A percentile compares a stretch with the other conserved stretches of the same genome.
phyloP scores from a whole-genome alignment of 2,329 filamentous ascomycete genomes.

The Blastomyces gilchristii region DNA sequence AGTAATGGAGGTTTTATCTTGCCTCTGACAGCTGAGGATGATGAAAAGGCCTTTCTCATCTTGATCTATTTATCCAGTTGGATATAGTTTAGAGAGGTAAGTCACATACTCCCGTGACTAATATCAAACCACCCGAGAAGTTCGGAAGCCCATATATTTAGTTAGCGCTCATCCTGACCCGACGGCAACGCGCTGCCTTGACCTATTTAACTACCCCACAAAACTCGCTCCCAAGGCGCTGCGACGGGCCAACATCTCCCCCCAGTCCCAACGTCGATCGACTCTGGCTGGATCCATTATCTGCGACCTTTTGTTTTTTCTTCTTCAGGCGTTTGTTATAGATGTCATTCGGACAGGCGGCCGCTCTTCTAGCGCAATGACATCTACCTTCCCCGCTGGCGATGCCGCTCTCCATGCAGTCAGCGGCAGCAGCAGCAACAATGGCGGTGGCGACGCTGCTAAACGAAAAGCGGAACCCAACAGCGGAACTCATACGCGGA shows the following conservation, averaged over 20 bases:
- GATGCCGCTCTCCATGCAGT: not conserved
- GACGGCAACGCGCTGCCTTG: too few relatives aligned
- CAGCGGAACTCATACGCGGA: conserved; percentile 42
- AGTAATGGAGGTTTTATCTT: not conserved
- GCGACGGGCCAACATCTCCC: not conserved
- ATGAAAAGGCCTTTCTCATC: not conserved
- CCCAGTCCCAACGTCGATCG: not conserved
- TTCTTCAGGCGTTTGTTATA: not conserved
- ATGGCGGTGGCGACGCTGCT: not conserved
- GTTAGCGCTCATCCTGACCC: too few relatives aligned
- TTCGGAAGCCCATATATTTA: too few relatives aligned
- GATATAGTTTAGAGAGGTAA: too few relatives aligned
- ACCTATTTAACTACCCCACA: not conserved
- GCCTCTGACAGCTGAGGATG: not conserved
- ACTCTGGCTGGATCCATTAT: not conserved
- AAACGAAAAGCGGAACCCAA: conserved; percentile 36
- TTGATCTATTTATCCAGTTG: not conserved
- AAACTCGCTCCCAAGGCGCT: too few relatives aligned
- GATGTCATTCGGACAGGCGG: not conserved
- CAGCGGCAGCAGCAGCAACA: not conserved
- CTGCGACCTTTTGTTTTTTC: not conserved
- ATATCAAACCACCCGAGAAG: too few relatives aligned
- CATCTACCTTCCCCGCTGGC: not conserved
- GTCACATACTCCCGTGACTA: too few relatives aligned
- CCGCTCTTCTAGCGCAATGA: not conserved